Base-by-base conservation (phyloP, 2,329 filamentous ascomycete species). In the Colletotrichum viniferum region DNA sequence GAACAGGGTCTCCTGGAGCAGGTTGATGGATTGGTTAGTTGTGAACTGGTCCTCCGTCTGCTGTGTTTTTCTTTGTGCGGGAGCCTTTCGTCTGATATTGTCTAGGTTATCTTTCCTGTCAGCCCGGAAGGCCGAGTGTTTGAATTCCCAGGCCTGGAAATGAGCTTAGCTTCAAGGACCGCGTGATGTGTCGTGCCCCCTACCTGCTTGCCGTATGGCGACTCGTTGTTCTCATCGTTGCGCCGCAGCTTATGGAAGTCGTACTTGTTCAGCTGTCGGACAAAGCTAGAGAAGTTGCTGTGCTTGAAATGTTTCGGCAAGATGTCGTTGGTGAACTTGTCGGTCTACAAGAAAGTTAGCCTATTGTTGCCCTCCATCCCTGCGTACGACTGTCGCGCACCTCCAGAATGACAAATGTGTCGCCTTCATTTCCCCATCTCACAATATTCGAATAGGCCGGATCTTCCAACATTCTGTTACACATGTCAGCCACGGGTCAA, bases 251-350 rank as follows among this genome's bases (percentile, higher is more conserved):
- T 99, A 88, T 99, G 97, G 80, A 99, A 99, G 83, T 98, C 96
- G 84, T 98, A 98, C 84, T 98, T 98, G 88, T 98, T 98, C 74
- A 98, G 88, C 84, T 98, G 96, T 64, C 96, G 94, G 74, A 98
- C 96, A 83, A 98, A 98, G 85, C 96, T 98, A 36, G 96, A 96
- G 87, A 98, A 98, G 84, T 98, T 98, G 90, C 95, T 98, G 86
- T 98, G 97, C 86, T 99, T 99, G 89, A 99, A 99, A 81, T 98
- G 96, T 83, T 98, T 98, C 4, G 97, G 97, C 18, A 99, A 91
- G 80, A 99, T 98, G 52, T 95, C 94, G 84, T 98, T 98, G 26
- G 97, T 98, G 82, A 99, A 99, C 84, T 98, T 98, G 84, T 98
- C 96, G 84, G 97, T 98, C 96, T 98, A 83, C 68, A 48, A 26